Percentiles rank a stretch among this genome's conserved stretches.
These are phyloP conservation scores for Chytridium lagenaria DNA, from an alignment of 371 early-diverging fungal species.

Conservation along the genomic window DNA sequence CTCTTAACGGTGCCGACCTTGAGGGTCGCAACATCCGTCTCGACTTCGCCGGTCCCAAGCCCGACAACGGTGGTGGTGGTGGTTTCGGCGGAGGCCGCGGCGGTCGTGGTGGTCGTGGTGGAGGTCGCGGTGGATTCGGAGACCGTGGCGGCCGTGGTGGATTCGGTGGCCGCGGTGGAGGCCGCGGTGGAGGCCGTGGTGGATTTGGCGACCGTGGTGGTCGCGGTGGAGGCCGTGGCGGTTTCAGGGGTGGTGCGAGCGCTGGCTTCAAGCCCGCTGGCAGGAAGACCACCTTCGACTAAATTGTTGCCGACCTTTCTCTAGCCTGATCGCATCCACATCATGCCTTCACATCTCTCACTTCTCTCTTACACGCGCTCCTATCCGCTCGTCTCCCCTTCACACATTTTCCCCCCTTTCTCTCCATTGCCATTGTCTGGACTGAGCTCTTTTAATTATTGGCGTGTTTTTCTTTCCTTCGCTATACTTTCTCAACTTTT, in stretches of 20 bases:
- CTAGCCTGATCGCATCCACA: too few relatives aligned
- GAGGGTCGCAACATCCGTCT: conserved; percentile 71
- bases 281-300: conserved; percentile 46
- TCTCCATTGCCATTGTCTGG: too few relatives aligned
- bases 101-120: conserved; percentile 50
- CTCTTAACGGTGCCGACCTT: conserved; percentile 70
- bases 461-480: too few relatives aligned
- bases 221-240: conserved; percentile 49
- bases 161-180: too few relatives aligned
- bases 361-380: too few relatives aligned
- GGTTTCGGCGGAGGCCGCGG: conserved; percentile 53
- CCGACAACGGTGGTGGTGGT: conserved; percentile 38
- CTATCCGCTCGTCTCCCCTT: too few relatives aligned
- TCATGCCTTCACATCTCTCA: too few relatives aligned
- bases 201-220: conserved; percentile 56
- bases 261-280: conserved; percentile 39
- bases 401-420: too few relatives aligned
- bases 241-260: conserved; percentile 26
- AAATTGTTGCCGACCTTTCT: neutral
- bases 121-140: conserved; percentile 58
- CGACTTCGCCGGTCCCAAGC: conserved; percentile 57
- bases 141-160: conserved; percentile 56
- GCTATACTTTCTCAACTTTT: too few relatives aligned
- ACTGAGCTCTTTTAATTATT: too few relatives aligned
- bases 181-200: too few relatives aligned